Evolutionary conservation across 192 early-diverging fungal genomes (phyloP).

Genomic region (Coemansia sp.): DNA sequence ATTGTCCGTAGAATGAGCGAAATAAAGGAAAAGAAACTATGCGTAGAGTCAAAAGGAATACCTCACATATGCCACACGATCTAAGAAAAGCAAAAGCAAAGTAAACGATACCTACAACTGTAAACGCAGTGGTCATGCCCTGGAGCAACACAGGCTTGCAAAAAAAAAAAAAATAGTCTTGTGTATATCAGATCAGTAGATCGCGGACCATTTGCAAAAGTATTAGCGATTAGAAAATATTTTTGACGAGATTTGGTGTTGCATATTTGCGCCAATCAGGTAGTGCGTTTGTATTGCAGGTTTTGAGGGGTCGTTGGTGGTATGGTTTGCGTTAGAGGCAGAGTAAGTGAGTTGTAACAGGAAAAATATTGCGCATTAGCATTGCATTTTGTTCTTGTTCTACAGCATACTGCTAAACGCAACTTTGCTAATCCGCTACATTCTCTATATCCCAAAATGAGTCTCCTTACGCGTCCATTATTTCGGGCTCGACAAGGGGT

Average conservation of each 20-base stretch:
- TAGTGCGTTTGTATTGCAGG: too few species aligned
- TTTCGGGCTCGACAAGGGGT: conserved; percentile 16
- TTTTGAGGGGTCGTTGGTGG: too few species aligned
- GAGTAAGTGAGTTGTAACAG: too few species aligned
- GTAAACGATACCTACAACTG: too few species aligned
- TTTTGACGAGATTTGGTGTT: too few species aligned
- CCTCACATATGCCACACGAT: background rate
- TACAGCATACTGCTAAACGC: background rate
- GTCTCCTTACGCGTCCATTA: conserved; percentile 20
- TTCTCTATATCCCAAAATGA: conserved; percentile 13
- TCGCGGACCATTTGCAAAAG: background rate
- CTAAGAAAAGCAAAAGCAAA: too few species aligned
- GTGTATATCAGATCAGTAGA: background rate
- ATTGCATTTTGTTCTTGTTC: background rate
- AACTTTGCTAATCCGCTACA: background rate
- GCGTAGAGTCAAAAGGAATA: background rate
- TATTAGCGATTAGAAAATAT: too few species aligned
- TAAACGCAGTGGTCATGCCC: too few species aligned
- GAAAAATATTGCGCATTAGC: too few species aligned
- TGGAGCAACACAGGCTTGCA: background rate
- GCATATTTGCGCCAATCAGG: too few species aligned
- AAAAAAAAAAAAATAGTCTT: background rate
- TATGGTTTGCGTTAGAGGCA: too few species aligned
- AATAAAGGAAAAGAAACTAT: background rate
- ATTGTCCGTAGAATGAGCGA: conserved; percentile 8